Evolutionary conservation across 78 protist species (phyloP).

Genomic region (Cavenderia fasciculata): DNA sequence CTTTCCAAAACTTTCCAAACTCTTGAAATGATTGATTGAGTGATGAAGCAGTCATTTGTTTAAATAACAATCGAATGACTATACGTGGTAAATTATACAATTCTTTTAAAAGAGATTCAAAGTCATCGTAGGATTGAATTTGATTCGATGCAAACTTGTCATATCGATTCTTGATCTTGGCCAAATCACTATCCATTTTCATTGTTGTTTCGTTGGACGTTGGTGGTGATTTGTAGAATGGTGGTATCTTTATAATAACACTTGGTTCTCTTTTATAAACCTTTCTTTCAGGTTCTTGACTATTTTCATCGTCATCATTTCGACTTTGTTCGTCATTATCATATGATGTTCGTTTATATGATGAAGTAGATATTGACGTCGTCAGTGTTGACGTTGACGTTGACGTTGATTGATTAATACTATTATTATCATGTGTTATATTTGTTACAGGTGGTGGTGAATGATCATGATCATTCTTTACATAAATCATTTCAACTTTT

Average conservation of each 20-base stretch:
- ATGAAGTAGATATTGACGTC: background rate
- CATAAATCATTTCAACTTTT: no score
- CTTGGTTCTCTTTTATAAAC: background rate
- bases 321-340: background rate
- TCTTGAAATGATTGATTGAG: background rate
- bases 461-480: no score
- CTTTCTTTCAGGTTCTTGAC: slow-evolving; percentile 2
- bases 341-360: background rate
- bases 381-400: background rate
- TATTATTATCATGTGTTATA: background rate
- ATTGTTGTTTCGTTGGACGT: background rate
- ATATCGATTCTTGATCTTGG: background rate
- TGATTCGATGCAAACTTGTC: background rate
- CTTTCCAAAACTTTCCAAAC: slow-evolving; percentile 22
- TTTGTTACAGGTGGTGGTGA: background rate
- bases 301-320: no score
- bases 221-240: slow-evolving; percentile 14
- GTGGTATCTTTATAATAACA: slow-evolving; percentile 2
- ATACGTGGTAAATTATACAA: slow-evolving; percentile 20
- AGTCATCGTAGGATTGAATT: slow-evolving; percentile 38
- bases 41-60: slow-evolving; percentile 11
- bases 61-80: slow-evolving; percentile 41
- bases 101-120: slow-evolving; percentile 35
- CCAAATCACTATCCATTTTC: slow-evolving; percentile 20
- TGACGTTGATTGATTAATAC: background rate